Evolutionary conservation across 805 yeast genomes (phyloP).

Genomic region (Wickerhamomyces tratensis): DNA sequence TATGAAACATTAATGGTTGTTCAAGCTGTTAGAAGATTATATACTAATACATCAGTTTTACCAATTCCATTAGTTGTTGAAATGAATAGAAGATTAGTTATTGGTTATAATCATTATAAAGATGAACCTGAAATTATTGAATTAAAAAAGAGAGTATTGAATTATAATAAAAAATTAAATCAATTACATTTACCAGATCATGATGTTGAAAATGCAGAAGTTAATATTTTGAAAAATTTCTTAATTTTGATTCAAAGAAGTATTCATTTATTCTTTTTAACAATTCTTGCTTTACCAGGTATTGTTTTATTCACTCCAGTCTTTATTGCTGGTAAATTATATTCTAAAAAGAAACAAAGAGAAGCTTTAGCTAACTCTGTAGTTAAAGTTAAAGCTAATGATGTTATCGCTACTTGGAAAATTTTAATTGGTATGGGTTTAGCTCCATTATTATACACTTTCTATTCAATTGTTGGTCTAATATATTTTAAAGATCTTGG

Average conservation of each 20-base stretch:
- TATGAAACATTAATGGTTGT: constrained; percentile 83
- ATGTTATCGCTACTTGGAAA: constrained; percentile 97
- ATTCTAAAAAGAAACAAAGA: constrained; percentile 63
- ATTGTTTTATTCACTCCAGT: constrained; percentile 80
- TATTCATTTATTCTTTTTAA: constrained; percentile 43
- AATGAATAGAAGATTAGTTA: constrained; percentile 77
- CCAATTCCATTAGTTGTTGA: constrained; percentile 83
- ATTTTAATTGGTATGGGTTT: constrained; percentile 79
- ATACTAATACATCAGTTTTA: constrained; percentile 63
- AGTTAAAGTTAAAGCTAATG: constrained; percentile 86
- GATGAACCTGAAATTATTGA: constrained; percentile 58
- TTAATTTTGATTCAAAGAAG: constrained; percentile 49
- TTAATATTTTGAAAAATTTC: constrained; percentile 38
- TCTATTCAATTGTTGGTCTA: constrained; percentile 61
- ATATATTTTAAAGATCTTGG: constrained; percentile 23
- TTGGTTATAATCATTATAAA: constrained; percentile 69
- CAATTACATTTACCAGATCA: constrained; percentile 50
- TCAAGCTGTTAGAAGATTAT: constrained; percentile 86
- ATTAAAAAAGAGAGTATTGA: constrained; percentile 52
- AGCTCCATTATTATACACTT: constrained; percentile 77
- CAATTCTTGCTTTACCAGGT: constrained; percentile 79
- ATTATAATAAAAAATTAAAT: constrained; percentile 57
- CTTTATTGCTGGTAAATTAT: constrained; percentile 64
- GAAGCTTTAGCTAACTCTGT: constrained; percentile 79
- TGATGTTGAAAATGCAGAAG: constrained; percentile 40